These are phyloP conservation scores for Saccharomycopsis microspora DNA, from an alignment of 805 yeast species.

Conservation along the genomic window DNA sequence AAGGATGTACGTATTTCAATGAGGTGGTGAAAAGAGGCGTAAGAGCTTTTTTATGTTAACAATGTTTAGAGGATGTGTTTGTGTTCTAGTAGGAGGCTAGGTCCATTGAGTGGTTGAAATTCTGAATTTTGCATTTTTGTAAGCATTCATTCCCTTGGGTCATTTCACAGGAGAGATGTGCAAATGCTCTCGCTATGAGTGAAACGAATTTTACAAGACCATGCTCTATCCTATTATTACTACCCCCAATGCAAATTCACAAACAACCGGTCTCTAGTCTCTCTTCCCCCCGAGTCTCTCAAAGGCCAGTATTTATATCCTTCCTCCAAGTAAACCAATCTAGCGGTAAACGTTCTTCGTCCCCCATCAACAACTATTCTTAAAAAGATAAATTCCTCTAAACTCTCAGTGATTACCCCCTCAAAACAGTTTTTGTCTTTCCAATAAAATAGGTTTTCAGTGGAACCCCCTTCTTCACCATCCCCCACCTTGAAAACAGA, in stretches of 20 bases:
- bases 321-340: conserved; percentile 48
- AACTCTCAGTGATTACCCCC: conserved; percentile 28
- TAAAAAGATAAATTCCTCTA: conserved; percentile 42
- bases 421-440: conserved; percentile 22
- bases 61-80: too few species aligned
- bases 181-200: too few species aligned
- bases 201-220: too few species aligned
- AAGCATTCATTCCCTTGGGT: too few species aligned
- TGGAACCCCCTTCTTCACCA: not conserved
- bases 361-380: conserved; percentile 29
- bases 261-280: conserved; percentile 42
- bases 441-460: not conserved
- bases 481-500: not conserved
- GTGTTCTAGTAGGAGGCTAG: too few species aligned
- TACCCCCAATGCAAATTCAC: conserved; percentile 22
- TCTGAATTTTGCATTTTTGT: too few species aligned
- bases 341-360: conserved; percentile 51
- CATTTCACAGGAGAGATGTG: too few species aligned
- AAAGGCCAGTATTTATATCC: conserved; percentile 82
- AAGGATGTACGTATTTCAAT: too few species aligned
- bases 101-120: too few species aligned
- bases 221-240: too few species aligned
- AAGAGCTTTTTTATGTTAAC: too few species aligned
- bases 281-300: conserved; percentile 73
- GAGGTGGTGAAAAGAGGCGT: too few species aligned